Base-by-base conservation (phyloP, 345 rosid genomes). In the Gossypium mustelinum region DNA sequence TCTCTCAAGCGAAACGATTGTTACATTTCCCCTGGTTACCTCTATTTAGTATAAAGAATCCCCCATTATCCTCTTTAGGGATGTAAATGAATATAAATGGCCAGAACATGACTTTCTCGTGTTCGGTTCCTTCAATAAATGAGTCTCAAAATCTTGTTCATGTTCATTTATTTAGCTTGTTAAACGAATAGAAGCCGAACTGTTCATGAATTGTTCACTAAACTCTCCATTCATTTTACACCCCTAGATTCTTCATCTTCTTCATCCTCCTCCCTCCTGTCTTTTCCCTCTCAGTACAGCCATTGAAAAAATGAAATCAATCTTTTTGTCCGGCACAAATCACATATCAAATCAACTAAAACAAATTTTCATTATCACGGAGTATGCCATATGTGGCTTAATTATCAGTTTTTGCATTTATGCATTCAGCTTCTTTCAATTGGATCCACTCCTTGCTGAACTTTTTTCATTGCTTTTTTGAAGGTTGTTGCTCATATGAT, bases 401-500 rank as follows among this genome's bases (percentile, higher is more conserved):
- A 65, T 44, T 18, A 65, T 44, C 29, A 20, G 52, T 18, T 18
- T 44, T 45, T 67, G 20, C 55, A 22, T 67, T 67, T 22, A 12
- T 67, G 39, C 34, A 66, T 66, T 13, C 22, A 66, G 12, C n/a
- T 67, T 67, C 18, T 67, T 24, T 57, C 27, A 64, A 18, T 57
- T 39, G 54, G 63, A 4, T 63, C 50, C 55, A 68, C 41, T 58
- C 29, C 12, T 41, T 73, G 55, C 59, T 73, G 65, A 67, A 69
- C 24, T 51, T 10, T 59, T 41, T 67, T 71, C 78, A 45, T 61
- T 77, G 70, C 73, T 80, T 77, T 50, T 34, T 59, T 86, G 24
- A 81, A 96, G 99, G 97, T 93, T 81, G 99, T 96, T 84, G 98
- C 99, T 68, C 98, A 96, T 80, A 92, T 96, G 99, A 96, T 93